Evolutionary conservation across 2,329 filamentous ascomycete genomes (phyloP).

Genomic region (Calonectria hongkongensis): DNA sequence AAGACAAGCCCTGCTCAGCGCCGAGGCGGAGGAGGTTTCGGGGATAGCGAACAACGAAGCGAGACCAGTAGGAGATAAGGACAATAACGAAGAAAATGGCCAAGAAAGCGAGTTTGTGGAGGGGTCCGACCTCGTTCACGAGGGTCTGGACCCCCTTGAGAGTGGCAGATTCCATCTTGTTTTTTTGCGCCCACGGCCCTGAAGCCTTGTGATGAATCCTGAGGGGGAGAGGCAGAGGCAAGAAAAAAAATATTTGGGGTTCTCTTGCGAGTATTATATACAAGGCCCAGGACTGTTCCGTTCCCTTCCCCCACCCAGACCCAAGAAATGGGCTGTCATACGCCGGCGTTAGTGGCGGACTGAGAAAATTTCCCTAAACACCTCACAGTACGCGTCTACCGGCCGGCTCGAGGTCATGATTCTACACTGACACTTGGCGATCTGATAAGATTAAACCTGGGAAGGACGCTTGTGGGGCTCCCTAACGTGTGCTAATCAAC

Average conservation of each 20-base stretch:
- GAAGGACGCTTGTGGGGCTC: slow-evolving; percentile 8
- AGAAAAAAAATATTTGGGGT: neutral
- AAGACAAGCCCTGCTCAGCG: neutral
- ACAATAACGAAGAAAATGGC: neutral
- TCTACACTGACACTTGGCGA: slow-evolving; percentile 9
- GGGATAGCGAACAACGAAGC: slow-evolving; percentile 17
- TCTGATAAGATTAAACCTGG: slow-evolving; percentile 29
- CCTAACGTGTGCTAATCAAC: slow-evolving; percentile 26
- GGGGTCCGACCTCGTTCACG: slow-evolving; percentile 15
- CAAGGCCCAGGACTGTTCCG: neutral
- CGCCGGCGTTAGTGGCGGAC: slow-evolving; percentile 16
- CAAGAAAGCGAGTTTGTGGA: slow-evolving; percentile 18
- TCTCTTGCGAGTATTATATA: slow-evolving; percentile 11
- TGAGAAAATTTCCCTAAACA: slow-evolving; percentile 26
- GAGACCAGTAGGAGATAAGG: slow-evolving; percentile 7
- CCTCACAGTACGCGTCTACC: slow-evolving; percentile 22
- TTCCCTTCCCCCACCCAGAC: slow-evolving; percentile 5
- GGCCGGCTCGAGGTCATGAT: neutral
- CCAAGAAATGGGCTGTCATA: slow-evolving; percentile 16
- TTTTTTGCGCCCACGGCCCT: neutral
- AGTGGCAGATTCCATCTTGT: slow-evolving; percentile 12
- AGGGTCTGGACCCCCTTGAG: neutral
- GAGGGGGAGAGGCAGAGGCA: neutral
- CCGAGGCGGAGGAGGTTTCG: slow-evolving; percentile 19
- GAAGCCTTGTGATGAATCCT: slow-evolving; percentile 17